Conservation (phyloP, 495 filamentous ascomycete genomes). For the Aspergillus sclerotiicarbonarius region DNA sequence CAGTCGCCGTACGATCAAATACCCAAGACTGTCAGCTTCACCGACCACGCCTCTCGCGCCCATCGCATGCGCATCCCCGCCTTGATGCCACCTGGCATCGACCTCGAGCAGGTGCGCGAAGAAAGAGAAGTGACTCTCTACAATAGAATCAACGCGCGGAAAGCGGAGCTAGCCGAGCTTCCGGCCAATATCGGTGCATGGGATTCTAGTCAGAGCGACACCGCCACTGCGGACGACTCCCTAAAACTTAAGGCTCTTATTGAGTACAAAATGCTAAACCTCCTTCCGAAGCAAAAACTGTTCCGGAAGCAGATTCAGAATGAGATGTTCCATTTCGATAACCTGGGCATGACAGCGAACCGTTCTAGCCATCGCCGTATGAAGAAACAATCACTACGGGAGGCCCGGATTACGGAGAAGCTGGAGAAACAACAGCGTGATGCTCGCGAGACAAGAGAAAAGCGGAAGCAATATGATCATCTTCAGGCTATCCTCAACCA, state of each 20-base stretch:
- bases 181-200: slow-evolving; percentile 80
- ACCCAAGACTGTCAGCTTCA: slow-evolving; percentile 66
- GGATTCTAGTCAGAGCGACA: slow-evolving; percentile 71
- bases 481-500: slow-evolving; percentile 70
- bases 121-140: slow-evolving; percentile 85
- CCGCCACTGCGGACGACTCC: slow-evolving; percentile 70
- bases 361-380: slow-evolving; percentile 82
- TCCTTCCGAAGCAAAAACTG: slow-evolving; percentile 80
- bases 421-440: slow-evolving; percentile 98
- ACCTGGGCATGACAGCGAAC: slow-evolving; percentile 92
- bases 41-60: slow-evolving; percentile 68
- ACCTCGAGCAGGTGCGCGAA: slow-evolving; percentile 72
- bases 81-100: slow-evolving; percentile 81
- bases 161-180: slow-evolving; percentile 75
- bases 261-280: slow-evolving; percentile 81
- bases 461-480: slow-evolving; percentile 93
- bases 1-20: slow-evolving; percentile 63
- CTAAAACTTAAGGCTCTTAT: slow-evolving; percentile 87
- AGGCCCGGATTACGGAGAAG: slow-evolving; percentile 96
- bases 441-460: slow-evolving; percentile 87
- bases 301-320: slow-evolving; percentile 81
- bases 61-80: slow-evolving; percentile 77
- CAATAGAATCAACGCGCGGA: slow-evolving; percentile 82
- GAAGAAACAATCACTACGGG: slow-evolving; percentile 95
- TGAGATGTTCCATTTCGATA: slow-evolving; percentile 89